Conservation (phyloP, 139 green algal genomes). For the Dunaliella sp. region DNA sequence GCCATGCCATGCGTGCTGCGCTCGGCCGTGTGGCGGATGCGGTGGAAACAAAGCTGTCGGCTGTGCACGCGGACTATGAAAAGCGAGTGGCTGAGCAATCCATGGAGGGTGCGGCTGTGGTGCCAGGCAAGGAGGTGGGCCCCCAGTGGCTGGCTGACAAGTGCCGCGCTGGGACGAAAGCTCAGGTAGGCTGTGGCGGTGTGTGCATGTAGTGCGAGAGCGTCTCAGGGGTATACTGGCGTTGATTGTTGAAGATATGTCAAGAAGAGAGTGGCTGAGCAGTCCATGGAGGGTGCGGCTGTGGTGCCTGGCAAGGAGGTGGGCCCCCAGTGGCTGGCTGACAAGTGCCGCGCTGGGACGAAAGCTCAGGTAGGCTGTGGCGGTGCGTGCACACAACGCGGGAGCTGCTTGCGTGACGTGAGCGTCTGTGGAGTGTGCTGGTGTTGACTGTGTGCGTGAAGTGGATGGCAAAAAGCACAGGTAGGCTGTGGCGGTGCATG, state of each 20-base stretch:
- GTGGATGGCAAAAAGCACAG: no score
- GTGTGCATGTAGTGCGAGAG: no score
- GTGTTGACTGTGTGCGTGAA: no score
- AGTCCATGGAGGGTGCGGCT: neutral
- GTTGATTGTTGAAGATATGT: no score
- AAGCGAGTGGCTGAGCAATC: neutral
- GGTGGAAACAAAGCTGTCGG: neutral
- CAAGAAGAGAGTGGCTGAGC: constrained; percentile 3
- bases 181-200: no score
- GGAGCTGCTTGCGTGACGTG: no score
- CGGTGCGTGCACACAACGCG: no score
- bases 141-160: constrained; percentile 6
- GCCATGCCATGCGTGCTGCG: neutral
- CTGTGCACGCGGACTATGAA: constrained; percentile 2
- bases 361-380: constrained; percentile 11
- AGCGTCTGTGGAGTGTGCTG: no score
- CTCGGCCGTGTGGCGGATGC: neutral
- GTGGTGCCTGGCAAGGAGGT: neutral
- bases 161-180: neutral
- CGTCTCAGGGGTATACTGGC: no score
- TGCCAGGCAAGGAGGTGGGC: neutral
- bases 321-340: neutral
- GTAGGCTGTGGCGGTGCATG: no score
- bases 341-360: neutral
- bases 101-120: neutral